Evolutionary conservation across 495 filamentous ascomycete species (phyloP), one percentile per base, ranked within the genome.

Genomic region (Daldinia caldariorum): DNA sequence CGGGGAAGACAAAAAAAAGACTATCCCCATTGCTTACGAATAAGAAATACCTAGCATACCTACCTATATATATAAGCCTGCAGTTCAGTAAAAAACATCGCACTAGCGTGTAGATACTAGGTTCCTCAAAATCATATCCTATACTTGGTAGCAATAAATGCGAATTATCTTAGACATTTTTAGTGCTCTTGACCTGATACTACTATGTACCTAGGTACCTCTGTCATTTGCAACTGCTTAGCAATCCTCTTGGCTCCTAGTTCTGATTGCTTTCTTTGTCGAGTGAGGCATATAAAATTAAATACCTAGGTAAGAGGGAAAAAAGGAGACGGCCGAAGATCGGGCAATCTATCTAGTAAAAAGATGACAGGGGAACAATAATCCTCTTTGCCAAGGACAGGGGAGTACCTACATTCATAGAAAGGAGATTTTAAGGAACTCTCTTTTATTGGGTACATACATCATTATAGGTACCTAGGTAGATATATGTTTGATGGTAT

Each of bases 1-100:
- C 58, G 35, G 61, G 59, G 39, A 55, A 60, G 32, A 64, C 22
- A 55, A 70, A 66, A 67, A n/a, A 68, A 67, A 65, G 61, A 14
- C 53, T 57, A 53, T 49, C 14, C 54, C 54, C 43, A 34, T 58
- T 35, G 34, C 32, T 45, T 61, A 60, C 49, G 38, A 26, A 45
- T 10, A 6, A 6, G 45, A 49, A 43, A 64, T 54, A 34, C 26
- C 26, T 26, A 26, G 26, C 26, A 26, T 26, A n/a, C n/a, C n/a
- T n/a, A n/a, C n/a, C n/a, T n/a, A 13, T 22, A 45, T 54, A 43
- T 37, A 29, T 67, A 67, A 67, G 8, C 18, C 31, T 57, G 32
- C 43, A 45, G 54, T 20, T 16, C 31, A 59, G 29, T 31, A 49
- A 69, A 63, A 47, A 22, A 26, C 49, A 63, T 51, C n/a, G 22